Base-by-base conservation (phyloP, 352 stramenopile genomes). In the Thalassiosira livingstoniorum region DNA sequence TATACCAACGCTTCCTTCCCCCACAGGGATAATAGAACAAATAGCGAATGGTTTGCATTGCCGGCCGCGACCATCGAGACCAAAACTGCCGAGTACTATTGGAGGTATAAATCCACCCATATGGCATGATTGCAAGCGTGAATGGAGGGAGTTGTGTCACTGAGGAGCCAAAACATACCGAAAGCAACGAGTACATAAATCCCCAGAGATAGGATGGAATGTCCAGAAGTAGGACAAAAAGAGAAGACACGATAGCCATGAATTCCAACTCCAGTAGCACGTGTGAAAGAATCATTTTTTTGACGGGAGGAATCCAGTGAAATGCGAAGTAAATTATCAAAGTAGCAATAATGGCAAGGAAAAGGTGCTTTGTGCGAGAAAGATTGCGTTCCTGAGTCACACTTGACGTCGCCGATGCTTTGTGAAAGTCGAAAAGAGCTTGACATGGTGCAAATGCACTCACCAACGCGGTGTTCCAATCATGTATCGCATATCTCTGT, bases 11-110 rank as follows among this genome's bases (percentile, higher is more conserved):
- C 13, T 29, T 29, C 34, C 39, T 47, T 43, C 42, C 62, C 29
- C 62, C 62, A 37, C 55, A 25, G 37, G 62, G 42, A 70, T 70
- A 58, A 39, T 58, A 70, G 42, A 70, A 58, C 42, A 70, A 32
- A 18, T 60, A 31, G 25, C 62, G 62, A 39, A 70, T 55, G 2
- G 58, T 29, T 23, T 21, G 43, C 37, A 21, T 70, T 15, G 60
- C 62, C 55, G 62, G 43, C 27, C 62, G 35, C 0, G 27, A 57
- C 37, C 43, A 58, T 10, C 29, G 31, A 29, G 60, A 67, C 60
- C 60, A 67, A 53, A 67, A 67, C 2, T 67, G 18, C 23, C 60
- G 4, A 29, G 60, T 51, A 51, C 18, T 34, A 31, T 32, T 31
- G 18, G 60, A 67, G 2, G 37, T 53, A 42, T 67, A 67, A 7